These are phyloP conservation scores for Millerozyma miso DNA, from an alignment of 805 yeast species.

Conservation along the genomic window DNA sequence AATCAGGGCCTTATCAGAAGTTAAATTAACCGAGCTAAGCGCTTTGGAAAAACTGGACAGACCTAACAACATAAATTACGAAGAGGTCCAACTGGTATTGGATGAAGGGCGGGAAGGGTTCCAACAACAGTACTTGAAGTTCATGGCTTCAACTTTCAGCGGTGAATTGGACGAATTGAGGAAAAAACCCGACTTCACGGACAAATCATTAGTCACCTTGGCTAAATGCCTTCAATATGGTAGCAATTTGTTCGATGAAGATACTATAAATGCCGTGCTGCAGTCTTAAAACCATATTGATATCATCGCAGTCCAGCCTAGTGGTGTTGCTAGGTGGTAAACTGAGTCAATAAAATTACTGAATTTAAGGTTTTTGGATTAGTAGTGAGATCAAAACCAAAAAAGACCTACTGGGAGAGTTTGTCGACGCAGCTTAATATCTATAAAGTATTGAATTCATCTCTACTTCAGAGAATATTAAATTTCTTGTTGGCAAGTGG, in stretches of 20 bases:
- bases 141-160: conserved; percentile 57
- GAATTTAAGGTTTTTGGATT: too few species aligned
- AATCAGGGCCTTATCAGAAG: not conserved
- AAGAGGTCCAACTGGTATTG: conserved; percentile 18
- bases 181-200: conserved; percentile 57
- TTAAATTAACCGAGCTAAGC: conserved; percentile 5
- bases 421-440: too few species aligned
- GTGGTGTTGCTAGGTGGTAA: too few species aligned
- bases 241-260: conserved; percentile 55
- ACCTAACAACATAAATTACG: conserved; percentile 7
- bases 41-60: conserved; percentile 11
- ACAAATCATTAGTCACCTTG: conserved; percentile 50
- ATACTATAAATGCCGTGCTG: conserved; percentile 29
- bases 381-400: too few species aligned
- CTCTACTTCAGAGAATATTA: too few species aligned
- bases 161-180: conserved; percentile 60
- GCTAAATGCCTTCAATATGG: conserved; percentile 59
- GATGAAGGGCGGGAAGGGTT: conserved; percentile 32
- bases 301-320: too few species aligned
- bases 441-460: too few species aligned
- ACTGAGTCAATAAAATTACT: too few species aligned
- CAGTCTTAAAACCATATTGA: too few species aligned
- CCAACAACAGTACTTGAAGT: conserved; percentile 47
- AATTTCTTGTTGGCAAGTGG: too few species aligned
- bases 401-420: too few species aligned